These are phyloP conservation scores for Hypsizygus ulmarius DNA, from an alignment of 1,284 basidiomycete species.

Conservation along the genomic window DNA sequence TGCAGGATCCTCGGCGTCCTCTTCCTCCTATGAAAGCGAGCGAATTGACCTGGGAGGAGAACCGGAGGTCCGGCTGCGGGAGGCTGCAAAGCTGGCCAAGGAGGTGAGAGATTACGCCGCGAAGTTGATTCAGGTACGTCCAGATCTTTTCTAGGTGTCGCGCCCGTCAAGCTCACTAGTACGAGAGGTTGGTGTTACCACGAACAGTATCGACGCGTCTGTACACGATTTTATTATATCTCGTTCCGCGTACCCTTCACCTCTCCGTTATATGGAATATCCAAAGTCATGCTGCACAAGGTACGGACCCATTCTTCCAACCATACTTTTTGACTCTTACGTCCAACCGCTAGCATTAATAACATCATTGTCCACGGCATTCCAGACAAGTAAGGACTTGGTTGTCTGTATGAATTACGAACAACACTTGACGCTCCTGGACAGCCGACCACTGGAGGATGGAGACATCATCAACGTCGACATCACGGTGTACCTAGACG, in stretches of 20 bases:
- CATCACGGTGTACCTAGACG: constrained; percentile 74
- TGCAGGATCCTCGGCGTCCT: constrained; percentile 9
- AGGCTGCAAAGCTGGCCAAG: constrained; percentile 61
- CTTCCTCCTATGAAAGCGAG: constrained; percentile 24
- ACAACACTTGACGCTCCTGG: not conserved
- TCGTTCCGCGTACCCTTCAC: constrained; percentile 84
- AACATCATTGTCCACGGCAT: constrained; percentile 86
- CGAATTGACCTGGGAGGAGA: constrained; percentile 55
- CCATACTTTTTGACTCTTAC: not conserved
- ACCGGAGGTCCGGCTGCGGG: constrained; percentile 56
- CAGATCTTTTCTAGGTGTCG: not conserved
- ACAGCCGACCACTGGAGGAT: constrained; percentile 72
- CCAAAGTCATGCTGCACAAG: constrained; percentile 86
- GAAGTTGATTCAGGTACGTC: constrained; percentile 44
- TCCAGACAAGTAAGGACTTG: constrained; percentile 68
- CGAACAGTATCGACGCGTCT: constrained; percentile 66
- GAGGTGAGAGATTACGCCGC: constrained; percentile 59
- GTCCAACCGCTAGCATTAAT: constrained; percentile 55
- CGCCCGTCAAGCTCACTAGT: not conserved
- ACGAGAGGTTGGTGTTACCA: constrained; percentile 69
- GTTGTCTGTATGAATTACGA: not conserved
- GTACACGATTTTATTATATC: constrained; percentile 72
- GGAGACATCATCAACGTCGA: constrained; percentile 87
- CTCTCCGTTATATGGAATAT: constrained; percentile 77
- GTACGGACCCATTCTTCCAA: constrained; percentile 20